Conservation (phyloP, 495 filamentous ascomycete genomes). For the Podospora anserina region DNA sequence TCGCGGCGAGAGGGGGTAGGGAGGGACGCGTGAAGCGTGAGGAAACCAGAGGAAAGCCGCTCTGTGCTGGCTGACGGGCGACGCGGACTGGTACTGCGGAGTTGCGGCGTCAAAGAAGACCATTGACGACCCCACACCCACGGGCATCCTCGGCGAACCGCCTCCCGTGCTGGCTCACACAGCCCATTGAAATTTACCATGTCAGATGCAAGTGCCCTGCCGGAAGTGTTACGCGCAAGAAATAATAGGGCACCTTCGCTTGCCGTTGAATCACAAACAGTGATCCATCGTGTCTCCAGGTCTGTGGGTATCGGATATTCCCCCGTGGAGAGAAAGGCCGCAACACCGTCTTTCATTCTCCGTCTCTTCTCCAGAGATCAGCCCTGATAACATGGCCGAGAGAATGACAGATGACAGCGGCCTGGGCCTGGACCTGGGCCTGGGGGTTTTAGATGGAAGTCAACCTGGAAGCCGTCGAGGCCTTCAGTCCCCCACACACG, state of each 20-base stretch:
- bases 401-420: not conserved
- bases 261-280: not conserved
- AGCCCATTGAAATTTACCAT: constrained; percentile 24
- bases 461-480: not conserved
- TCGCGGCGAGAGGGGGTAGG: not conserved
- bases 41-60: constrained; percentile 5
- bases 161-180: constrained; percentile 22
- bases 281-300: not conserved
- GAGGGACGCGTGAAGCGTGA: constrained; percentile 13
- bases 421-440: not conserved
- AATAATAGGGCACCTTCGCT: constrained; percentile 13
- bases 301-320: not conserved
- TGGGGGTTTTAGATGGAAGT: not conserved
- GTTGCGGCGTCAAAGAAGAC: constrained; percentile 15
- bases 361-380: not conserved
- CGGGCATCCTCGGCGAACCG: constrained; percentile 25
- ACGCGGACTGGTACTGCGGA: constrained; percentile 13
- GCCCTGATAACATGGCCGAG: not conserved
- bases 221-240: constrained; percentile 38
- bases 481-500: not conserved
- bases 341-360: not conserved
- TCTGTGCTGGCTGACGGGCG: constrained; percentile 7
- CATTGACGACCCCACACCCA: constrained; percentile 26
- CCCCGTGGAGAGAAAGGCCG: not conserved
- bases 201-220: constrained; percentile 33